Conservation (phyloP, 2,329 filamentous ascomycete species). For the Geosmithia morbida region DNA sequence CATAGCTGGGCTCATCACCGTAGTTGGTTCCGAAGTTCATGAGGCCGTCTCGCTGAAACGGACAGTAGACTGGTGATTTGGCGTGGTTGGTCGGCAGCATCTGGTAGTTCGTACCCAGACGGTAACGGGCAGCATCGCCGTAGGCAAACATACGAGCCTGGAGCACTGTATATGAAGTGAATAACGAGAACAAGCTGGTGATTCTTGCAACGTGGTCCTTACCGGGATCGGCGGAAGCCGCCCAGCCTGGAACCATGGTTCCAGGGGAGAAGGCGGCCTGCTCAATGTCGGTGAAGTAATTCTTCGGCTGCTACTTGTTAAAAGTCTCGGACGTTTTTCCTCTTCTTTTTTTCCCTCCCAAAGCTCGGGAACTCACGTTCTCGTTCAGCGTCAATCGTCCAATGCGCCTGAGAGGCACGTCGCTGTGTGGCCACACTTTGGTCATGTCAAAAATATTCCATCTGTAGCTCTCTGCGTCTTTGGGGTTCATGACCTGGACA, state of each 20-base stretch:
- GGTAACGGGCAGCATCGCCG: constrained; percentile 32
- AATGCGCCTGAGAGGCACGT: constrained; percentile 49
- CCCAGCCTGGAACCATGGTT: constrained; percentile 33
- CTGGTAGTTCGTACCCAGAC: constrained; percentile 35
- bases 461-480: constrained; percentile 44
- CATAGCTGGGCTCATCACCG: constrained; percentile 12
- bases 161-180: constrained; percentile 12
- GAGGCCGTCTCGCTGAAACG: constrained; percentile 9
- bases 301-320: constrained; percentile 18
- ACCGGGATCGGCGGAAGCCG: constrained; percentile 27
- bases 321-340: no score
- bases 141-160: constrained; percentile 35
- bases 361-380: constrained; percentile 41
- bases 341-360: constrained; percentile 10
- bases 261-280: constrained; percentile 36
- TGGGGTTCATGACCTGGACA: constrained; percentile 47
- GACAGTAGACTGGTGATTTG: constrained; percentile 5
- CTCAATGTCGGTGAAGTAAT: constrained; percentile 35
- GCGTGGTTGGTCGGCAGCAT: constrained; percentile 23
- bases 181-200: not conserved
- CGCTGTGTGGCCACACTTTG: constrained; percentile 56
- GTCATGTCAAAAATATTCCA: constrained; percentile 60
- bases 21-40: constrained; percentile 11
- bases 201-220: no score
- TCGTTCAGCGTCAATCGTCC: constrained; percentile 55